Percentiles rank a stretch among this genome's conserved stretches.
Evolutionary conservation across 1,284 basidiomycete species (phyloP).

Genomic region (Microbotryum saponariae): DNA sequence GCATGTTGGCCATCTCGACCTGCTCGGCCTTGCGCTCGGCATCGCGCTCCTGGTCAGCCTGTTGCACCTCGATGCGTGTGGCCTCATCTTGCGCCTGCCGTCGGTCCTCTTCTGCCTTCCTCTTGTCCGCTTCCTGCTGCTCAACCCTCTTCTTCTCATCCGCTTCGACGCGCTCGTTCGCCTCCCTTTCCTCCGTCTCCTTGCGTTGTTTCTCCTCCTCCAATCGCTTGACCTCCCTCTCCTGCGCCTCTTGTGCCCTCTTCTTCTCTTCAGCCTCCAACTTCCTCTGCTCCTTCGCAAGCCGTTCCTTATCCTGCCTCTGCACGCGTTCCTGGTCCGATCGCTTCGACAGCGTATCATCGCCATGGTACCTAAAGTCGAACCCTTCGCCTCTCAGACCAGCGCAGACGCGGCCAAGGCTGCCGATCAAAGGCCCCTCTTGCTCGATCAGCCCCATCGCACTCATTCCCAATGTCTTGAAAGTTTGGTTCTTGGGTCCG

Average conservation of each 20-base stretch:
- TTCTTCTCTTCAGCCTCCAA: neutral
- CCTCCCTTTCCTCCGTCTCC: neutral
- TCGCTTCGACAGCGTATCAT: constrained; percentile 6
- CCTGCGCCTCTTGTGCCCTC: constrained; percentile 7
- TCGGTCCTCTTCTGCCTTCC: neutral
- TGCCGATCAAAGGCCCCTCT: constrained; percentile 28
- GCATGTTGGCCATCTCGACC: neutral
- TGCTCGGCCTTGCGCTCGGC: too few relatives aligned
- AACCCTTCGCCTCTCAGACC: constrained; percentile 33
- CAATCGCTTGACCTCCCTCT: neutral
- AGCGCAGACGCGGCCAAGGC: constrained; percentile 26
- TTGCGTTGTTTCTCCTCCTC: neutral
- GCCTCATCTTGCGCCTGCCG: neutral
- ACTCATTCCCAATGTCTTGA: constrained; percentile 26
- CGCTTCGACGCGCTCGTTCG: neutral
- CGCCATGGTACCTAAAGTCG: constrained; percentile 30
- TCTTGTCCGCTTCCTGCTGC: neutral
- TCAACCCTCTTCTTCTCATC: neutral
- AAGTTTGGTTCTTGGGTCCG: constrained; percentile 25
- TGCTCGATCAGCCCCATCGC: constrained; percentile 35
- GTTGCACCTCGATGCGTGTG: neutral
- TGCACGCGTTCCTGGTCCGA: neutral
- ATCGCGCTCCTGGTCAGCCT: too few relatives aligned
- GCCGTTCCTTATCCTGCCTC: constrained; percentile 1
- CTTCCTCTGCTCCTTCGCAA: constrained; percentile 1